phyloP scores from a whole-genome alignment of 1,284 basidiomycete genomes.

The Retiboletus flavoniger region DNA sequence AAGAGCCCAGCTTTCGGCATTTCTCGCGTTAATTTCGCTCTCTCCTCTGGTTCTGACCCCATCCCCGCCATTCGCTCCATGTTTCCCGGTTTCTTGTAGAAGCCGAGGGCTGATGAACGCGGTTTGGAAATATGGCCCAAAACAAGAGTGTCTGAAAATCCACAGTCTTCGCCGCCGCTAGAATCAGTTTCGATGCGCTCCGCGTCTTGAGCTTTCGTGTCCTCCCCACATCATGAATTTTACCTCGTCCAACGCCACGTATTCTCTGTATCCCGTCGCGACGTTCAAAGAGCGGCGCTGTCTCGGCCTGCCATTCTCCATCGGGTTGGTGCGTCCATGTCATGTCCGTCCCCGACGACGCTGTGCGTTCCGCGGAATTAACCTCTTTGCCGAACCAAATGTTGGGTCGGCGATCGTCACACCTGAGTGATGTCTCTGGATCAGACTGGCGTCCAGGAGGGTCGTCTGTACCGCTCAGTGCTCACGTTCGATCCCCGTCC shows the following conservation, averaged over 20 bases:
- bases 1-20: conserved; percentile 23
- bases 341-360: not conserved
- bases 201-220: not conserved
- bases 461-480: conserved; percentile 18
- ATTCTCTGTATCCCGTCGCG: conserved; percentile 35
- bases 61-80: conserved; percentile 21
- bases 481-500: conserved; percentile 29
- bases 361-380: not conserved
- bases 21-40: conserved; percentile 38
- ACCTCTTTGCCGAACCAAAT: conserved; percentile 12
- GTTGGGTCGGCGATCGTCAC: conserved; percentile 30
- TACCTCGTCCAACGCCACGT: conserved; percentile 36
- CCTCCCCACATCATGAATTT: conserved; percentile 41
- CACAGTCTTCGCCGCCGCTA: conserved; percentile 34
- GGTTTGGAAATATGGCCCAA: conserved; percentile 19
- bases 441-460: conserved; percentile 21
- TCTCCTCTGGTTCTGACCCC: conserved; percentile 51
- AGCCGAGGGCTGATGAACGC: conserved; percentile 26
- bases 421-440: conserved; percentile 33
- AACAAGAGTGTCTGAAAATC: conserved; percentile 24
- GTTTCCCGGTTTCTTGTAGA: conserved; percentile 32
- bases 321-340: conserved; percentile 31
- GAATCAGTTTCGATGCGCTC: conserved; percentile 9
- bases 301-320: conserved; percentile 3
- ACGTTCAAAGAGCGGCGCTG: conserved; percentile 31